phyloP scores from a whole-genome alignment of 176 grass and related monocot genomes.

The Avena insularis region DNA sequence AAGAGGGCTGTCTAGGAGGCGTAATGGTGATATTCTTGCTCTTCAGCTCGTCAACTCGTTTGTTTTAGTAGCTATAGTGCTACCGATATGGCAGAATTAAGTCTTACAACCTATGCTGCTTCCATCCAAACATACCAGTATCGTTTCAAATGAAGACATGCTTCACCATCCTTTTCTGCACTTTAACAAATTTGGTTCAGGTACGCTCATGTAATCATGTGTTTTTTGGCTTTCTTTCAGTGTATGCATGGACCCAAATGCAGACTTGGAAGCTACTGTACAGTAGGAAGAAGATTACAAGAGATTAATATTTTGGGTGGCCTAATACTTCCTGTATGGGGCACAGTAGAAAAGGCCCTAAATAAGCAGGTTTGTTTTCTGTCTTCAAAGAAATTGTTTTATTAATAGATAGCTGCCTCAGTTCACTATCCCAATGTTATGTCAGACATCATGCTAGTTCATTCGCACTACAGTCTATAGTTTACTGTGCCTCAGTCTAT shows the following conservation, averaged over 20 bases:
- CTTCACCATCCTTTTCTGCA: not conserved
- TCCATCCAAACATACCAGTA: not conserved
- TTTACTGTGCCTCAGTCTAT: not conserved
- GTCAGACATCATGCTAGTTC: not conserved
- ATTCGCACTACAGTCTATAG: not conserved
- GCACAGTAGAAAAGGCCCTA: constrained; percentile 75
- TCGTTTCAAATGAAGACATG: not conserved
- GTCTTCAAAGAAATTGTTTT: not conserved
- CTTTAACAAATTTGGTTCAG: constrained; percentile 27
- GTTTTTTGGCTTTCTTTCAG: constrained; percentile 54
- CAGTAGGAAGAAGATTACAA: constrained; percentile 88
- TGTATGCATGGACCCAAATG: constrained; percentile 98
- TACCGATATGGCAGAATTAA: not conserved
- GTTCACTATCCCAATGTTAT: not conserved
- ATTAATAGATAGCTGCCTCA: not conserved
- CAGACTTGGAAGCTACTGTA: constrained; percentile 86
- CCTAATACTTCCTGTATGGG: constrained; percentile 93
- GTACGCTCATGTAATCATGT: constrained; percentile 16
- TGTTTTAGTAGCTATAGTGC: constrained; percentile 5
- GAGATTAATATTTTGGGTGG: constrained; percentile 91
- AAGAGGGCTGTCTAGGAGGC: not conserved
- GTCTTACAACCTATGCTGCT: not conserved
- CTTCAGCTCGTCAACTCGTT: constrained; percentile 1
- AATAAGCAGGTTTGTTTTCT: constrained; percentile 66
- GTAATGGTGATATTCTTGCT: not conserved